Conservation (phyloP, 2,329 filamentous ascomycete genomes). For the Cucurbitaria berberidis region DNA sequence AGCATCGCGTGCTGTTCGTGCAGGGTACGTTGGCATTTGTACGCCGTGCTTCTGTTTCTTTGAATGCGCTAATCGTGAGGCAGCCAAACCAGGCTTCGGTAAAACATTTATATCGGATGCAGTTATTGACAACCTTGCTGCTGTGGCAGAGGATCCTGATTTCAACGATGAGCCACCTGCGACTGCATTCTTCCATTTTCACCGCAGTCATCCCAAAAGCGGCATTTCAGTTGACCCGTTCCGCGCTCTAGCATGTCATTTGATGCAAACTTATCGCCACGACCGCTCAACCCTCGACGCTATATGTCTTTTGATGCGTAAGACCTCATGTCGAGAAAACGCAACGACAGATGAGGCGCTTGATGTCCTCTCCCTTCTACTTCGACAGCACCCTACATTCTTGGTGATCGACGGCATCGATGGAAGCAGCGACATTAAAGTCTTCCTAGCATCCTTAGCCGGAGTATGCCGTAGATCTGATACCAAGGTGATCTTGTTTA, state of each 20-base stretch:
- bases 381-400: conserved; percentile 40
- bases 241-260: conserved; percentile 30
- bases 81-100: conserved; percentile 39
- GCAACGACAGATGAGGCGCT: conserved; percentile 38
- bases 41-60: not conserved
- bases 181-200: conserved; percentile 36
- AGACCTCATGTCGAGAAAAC: conserved; percentile 27
- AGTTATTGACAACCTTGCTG: conserved; percentile 31
- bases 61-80: conserved; percentile 4
- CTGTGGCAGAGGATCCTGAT: conserved; percentile 28
- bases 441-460: conserved; percentile 27
- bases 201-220: conserved; percentile 18
- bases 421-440: conserved; percentile 28
- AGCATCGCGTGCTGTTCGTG: conserved; percentile 38
- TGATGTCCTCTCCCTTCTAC: conserved; percentile 30
- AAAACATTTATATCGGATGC: conserved; percentile 35
- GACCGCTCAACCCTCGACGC: conserved; percentile 34
- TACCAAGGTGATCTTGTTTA: conserved; percentile 32
- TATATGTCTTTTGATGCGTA: conserved; percentile 35
- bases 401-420: conserved; percentile 41
- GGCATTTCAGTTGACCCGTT: conserved; percentile 30
- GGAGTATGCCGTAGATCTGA: conserved; percentile 34
- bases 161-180: conserved; percentile 30
- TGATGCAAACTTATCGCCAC: conserved; percentile 33
- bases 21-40: conserved; percentile 26